phyloP scores from a whole-genome alignment of 345 rosid species.

The Salix koriyanagi region DNA sequence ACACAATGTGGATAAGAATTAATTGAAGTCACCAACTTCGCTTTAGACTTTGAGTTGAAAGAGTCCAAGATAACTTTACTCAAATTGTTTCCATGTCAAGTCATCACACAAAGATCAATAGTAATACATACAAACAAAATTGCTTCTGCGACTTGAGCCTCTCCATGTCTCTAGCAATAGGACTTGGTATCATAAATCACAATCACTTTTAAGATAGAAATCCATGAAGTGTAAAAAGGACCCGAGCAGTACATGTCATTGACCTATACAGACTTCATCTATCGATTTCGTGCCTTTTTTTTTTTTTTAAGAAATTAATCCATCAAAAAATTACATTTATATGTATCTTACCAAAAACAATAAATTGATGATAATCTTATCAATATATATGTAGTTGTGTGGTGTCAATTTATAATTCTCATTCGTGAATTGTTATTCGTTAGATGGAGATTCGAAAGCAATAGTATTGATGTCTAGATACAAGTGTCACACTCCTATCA shows the following conservation, averaged over 20 bases:
- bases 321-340: too few relatives aligned
- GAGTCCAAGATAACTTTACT: background rate
- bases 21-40: background rate
- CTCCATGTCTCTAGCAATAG: constrained; percentile 2
- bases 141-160: background rate
- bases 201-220: constrained; percentile 7
- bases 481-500: too few relatives aligned
- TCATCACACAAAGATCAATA: background rate
- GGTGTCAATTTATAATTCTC: too few relatives aligned
- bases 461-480: too few relatives aligned
- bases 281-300: too few relatives aligned
- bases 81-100: background rate
- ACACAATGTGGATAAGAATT: background rate
- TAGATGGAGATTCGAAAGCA: fast-evolving
- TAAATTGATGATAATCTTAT: too few relatives aligned
- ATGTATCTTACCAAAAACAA: too few relatives aligned
- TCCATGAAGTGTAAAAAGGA: background rate
- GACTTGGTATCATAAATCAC: background rate
- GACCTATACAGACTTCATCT: background rate
- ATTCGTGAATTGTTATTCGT: too few relatives aligned
- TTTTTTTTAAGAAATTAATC: too few relatives aligned
- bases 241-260: background rate
- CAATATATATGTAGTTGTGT: too few relatives aligned
- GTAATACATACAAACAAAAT: background rate
- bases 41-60: too few relatives aligned